Conservation (phyloP, 108 stramenopile genomes). For the Conticribra guillardii region DNA sequence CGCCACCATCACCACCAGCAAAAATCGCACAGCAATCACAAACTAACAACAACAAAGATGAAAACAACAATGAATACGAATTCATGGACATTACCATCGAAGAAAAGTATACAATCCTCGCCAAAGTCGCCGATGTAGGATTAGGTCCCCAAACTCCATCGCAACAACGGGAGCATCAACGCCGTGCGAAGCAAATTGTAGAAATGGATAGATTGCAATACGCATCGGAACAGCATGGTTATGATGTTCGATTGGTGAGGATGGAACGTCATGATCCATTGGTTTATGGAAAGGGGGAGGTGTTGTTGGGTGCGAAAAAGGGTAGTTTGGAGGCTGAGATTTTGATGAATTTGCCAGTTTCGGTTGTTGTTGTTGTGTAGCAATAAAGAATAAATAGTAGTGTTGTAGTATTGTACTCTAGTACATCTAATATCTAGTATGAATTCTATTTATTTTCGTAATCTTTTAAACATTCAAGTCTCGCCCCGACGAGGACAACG, state of each 20-base stretch:
- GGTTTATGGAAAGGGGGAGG: constrained; percentile 57
- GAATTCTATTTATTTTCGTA: too few relatives aligned
- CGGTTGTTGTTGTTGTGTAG: neutral
- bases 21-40: neutral
- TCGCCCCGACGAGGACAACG: too few relatives aligned
- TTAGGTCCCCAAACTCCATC: constrained; percentile 56
- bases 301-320: constrained; percentile 42
- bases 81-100: neutral
- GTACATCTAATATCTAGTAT: too few relatives aligned
- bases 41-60: neutral
- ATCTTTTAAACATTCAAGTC: too few relatives aligned
- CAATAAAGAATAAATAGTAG: neutral
- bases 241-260: constrained; percentile 48
- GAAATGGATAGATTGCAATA: constrained; percentile 49
- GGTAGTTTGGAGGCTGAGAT: constrained; percentile 16
- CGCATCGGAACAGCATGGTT: constrained; percentile 38
- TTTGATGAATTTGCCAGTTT: neutral
- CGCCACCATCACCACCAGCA: neutral
- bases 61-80: neutral
- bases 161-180: constrained; percentile 48
- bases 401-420: too few relatives aligned
- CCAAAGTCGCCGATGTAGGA: constrained; percentile 58
- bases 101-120: constrained; percentile 27
- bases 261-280: constrained; percentile 43
- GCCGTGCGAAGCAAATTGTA: constrained; percentile 49